Conservation (phyloP, 176 grass and related monocot species). For the Aegilops tauschii region DNA sequence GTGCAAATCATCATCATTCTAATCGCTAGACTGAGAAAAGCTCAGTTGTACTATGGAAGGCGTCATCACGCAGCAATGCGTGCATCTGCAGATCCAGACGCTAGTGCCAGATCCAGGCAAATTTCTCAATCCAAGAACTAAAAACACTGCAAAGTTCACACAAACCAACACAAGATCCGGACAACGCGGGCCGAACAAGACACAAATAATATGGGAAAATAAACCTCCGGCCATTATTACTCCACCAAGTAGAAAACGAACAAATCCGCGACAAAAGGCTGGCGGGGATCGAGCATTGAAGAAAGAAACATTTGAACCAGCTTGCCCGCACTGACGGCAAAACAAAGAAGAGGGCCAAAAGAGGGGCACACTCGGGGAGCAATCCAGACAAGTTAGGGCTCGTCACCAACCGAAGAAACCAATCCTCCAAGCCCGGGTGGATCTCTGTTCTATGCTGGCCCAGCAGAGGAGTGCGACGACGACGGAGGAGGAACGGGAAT, state of each 20-base stretch:
- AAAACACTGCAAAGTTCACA: not conserved
- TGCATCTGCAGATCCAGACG: conserved; percentile 11
- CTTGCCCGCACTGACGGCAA: not conserved
- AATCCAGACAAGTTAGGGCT: conserved; percentile 3
- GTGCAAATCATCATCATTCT: not conserved
- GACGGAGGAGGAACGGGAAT: not conserved
- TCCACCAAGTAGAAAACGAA: not conserved
- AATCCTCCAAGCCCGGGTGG: not conserved
- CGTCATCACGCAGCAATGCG: conserved; percentile 18
- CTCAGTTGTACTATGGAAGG: not conserved
- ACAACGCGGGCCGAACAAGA: not conserved
- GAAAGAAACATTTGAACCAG: not conserved
- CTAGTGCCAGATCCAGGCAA: conserved; percentile 24
- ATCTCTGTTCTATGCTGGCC: not conserved
- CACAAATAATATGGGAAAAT: not conserved
- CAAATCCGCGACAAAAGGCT: not conserved
- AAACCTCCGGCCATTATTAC: not conserved
- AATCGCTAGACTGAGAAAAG: not conserved
- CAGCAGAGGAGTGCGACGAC: not conserved
- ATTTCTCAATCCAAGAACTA: not conserved
- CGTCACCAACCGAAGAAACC: not conserved
- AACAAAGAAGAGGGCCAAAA: not conserved
- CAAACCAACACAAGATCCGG: conserved; percentile 3
- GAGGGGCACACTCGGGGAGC: not conserved
- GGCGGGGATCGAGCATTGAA: not conserved